phyloP scores from a whole-genome alignment of 352 stramenopile species.

The Phytopythium litorale region DNA sequence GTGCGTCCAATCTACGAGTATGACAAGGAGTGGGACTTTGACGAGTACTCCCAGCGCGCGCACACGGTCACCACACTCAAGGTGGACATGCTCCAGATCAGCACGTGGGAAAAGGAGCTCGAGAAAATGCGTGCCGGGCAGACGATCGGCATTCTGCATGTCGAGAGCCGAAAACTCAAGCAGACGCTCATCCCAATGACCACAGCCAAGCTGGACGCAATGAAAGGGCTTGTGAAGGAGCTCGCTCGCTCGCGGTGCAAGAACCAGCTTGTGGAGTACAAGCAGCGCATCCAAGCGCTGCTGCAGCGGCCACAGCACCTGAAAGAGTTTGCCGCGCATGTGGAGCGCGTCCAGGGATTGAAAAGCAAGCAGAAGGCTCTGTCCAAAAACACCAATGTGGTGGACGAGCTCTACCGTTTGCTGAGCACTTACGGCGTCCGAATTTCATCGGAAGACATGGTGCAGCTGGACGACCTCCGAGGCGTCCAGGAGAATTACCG shows the following conservation, averaged over 20 bases:
- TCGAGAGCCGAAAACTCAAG: conserved; percentile 93
- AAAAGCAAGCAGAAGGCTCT: conserved; percentile 80
- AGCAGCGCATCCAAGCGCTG: conserved; percentile 82
- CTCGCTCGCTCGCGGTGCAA: conserved; percentile 87
- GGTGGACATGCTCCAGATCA: conserved; percentile 89
- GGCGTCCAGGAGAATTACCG: conserved; percentile 86
- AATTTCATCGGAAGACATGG: conserved; percentile 92
- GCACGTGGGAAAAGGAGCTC: conserved; percentile 92
- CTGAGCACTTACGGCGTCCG: conserved; percentile 90
- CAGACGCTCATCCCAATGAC: conserved; percentile 91
- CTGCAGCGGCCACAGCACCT: conserved; percentile 83
- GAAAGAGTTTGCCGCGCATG: conserved; percentile 90
- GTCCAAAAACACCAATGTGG: conserved; percentile 83
- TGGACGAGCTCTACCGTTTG: conserved; percentile 93
- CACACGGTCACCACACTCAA: conserved; percentile 88
- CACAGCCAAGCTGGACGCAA: conserved; percentile 87
- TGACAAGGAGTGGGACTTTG: conserved; percentile 89
- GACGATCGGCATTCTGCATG: conserved; percentile 90
- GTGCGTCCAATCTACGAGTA: conserved; percentile 92
- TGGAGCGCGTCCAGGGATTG: conserved; percentile 71
- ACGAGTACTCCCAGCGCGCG: conserved; percentile 74
- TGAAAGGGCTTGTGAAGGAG: conserved; percentile 92
- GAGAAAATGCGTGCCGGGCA: conserved; percentile 92
- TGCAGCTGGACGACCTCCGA: conserved; percentile 89
- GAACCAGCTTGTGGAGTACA: conserved; percentile 88